Percentiles rank a stretch among this genome's conserved stretches.
phyloP scores from a whole-genome alignment of 2,329 filamentous ascomycete species.

The Ceratocystis eucalypticola region DNA sequence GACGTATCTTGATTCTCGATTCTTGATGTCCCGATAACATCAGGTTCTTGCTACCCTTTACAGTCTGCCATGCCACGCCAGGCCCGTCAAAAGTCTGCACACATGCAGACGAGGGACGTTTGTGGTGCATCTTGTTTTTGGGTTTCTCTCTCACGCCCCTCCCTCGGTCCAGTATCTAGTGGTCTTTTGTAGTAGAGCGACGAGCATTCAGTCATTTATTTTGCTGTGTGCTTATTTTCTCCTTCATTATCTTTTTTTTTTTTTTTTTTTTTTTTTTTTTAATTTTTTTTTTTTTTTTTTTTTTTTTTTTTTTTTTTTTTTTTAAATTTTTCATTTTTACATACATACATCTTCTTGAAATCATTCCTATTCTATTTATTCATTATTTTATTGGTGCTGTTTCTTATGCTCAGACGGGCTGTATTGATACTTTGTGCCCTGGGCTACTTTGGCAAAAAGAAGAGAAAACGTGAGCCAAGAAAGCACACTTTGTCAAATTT shows the following conservation, averaged over 20 bases:
- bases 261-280: background rate
- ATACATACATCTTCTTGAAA: too few relatives aligned
- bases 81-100: background rate
- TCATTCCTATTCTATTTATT: too few relatives aligned
- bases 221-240: background rate
- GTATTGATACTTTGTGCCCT: background rate
- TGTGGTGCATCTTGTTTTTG: background rate
- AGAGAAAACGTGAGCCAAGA: background rate
- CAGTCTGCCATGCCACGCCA: background rate
- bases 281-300: background rate
- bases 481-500: background rate
- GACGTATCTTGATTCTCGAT: too few relatives aligned
- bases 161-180: background rate
- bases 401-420: background rate
- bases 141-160: background rate
- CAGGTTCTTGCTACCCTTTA: background rate
- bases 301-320: background rate
- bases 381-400: background rate
- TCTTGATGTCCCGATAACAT: background rate
- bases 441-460: background rate
- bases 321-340: background rate
- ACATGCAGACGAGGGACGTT: background rate
- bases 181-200: background rate
- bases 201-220: background rate
- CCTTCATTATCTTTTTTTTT: background rate